phyloP scores from a whole-genome alignment of 2,329 filamentous ascomycete species.

The Aspergillus oerlinghausenensis region DNA sequence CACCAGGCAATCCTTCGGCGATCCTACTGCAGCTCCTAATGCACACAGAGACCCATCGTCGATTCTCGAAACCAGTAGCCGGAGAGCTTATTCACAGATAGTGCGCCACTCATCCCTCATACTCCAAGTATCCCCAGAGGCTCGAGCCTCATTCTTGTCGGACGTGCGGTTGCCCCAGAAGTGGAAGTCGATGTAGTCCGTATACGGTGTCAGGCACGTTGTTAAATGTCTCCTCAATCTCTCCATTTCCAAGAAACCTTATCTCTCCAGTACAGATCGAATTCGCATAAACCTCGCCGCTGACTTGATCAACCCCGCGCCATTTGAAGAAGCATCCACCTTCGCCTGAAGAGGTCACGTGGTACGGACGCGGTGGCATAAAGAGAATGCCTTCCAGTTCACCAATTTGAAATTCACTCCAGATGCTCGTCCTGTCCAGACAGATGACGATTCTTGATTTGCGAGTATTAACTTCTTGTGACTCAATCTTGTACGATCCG shows the following conservation, averaged over 20 bases:
- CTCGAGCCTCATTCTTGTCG: background rate
- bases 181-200: background rate
- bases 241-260: constrained; percentile 3
- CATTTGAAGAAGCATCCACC: constrained; percentile 5
- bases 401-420: constrained; percentile 2
- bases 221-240: constrained; percentile 3
- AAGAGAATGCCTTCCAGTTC: constrained; percentile 5
- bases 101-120: background rate
- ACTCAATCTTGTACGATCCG: constrained; percentile 7
- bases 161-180: constrained; percentile 3
- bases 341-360: background rate
- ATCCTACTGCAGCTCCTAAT: background rate
- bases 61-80: background rate
- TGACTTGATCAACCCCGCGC: background rate
- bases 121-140: background rate
- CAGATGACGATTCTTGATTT: constrained; percentile 5
- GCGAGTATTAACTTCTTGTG: background rate
- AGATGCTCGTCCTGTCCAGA: constrained; percentile 2
- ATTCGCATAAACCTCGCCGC: background rate
- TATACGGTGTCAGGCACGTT: background rate
- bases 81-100: background rate
- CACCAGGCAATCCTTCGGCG: background rate
- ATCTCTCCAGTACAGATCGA: background rate
- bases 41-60: background rate
- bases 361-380: constrained; percentile 2